phyloP scores from a whole-genome alignment of 2,329 filamentous ascomycete species.

The Colletotrichum lupini region DNA sequence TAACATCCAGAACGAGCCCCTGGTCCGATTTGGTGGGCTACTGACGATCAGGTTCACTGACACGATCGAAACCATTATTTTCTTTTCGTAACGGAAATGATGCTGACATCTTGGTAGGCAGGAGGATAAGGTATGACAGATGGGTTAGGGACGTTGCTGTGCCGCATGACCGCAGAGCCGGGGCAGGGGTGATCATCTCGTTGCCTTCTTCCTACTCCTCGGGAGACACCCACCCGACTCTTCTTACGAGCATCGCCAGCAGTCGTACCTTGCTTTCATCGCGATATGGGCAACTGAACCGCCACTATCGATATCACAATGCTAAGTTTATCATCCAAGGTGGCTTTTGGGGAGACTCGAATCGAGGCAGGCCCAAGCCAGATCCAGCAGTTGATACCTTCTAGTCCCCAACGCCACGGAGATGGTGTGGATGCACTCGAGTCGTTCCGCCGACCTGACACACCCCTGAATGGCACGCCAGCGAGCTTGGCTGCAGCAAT shows the following conservation, averaged over 20 bases:
- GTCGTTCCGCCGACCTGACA: no score
- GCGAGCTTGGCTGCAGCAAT: not conserved
- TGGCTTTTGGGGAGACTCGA: not conserved
- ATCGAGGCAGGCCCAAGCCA: not conserved
- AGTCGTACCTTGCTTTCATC: not conserved
- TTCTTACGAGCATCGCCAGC: not conserved
- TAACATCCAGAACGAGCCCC: not conserved
- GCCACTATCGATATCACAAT: not conserved
- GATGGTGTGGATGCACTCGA: not conserved
- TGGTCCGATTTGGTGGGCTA: not conserved
- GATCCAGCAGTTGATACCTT: not conserved
- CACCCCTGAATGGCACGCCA: not conserved
- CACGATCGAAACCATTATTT: not conserved
- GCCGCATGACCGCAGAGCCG: conserved; percentile 19
- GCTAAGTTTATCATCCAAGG: not conserved
- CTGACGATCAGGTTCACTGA: not conserved
- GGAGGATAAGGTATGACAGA: not conserved
- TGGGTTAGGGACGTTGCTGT: conserved; percentile 5
- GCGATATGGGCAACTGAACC: not conserved
- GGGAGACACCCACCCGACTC: not conserved
- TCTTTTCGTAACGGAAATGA: not conserved
- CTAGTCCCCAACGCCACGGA: not conserved
- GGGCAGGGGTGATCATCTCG: not conserved
- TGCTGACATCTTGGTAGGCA: not conserved
- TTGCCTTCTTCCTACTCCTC: not conserved